Conservation (phyloP, 495 filamentous ascomycete genomes). For the Penicillium antarcticum region DNA sequence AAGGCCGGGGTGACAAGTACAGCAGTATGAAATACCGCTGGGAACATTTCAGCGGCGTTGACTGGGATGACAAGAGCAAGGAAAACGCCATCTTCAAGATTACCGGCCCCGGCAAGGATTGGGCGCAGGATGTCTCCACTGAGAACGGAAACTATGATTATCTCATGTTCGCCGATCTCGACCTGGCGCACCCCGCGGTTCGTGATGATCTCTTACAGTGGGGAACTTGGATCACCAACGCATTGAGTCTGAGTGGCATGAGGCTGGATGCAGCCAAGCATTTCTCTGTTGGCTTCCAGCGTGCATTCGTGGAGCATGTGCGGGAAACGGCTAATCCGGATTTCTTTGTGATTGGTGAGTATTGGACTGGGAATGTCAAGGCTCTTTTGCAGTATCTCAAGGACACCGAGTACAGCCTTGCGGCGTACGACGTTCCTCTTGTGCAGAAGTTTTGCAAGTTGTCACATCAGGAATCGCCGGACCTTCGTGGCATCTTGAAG, state of each 20-base stretch:
- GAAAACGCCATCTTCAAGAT: slow-evolving; percentile 68
- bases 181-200: slow-evolving; percentile 65
- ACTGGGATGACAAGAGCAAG: slow-evolving; percentile 58
- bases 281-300: slow-evolving; percentile 62
- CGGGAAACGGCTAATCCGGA: slow-evolving; percentile 44
- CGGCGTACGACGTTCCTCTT: slow-evolving; percentile 66
- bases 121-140: slow-evolving; percentile 61
- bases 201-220: slow-evolving; percentile 60
- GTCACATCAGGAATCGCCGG: slow-evolving; percentile 47
- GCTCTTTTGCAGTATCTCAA: slow-evolving; percentile 57
- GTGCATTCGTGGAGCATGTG: slow-evolving; percentile 54
- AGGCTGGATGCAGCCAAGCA: slow-evolving; percentile 76
- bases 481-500: slow-evolving; percentile 61
- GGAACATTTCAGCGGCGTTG: slow-evolving; percentile 69
- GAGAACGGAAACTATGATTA: slow-evolving; percentile 75
- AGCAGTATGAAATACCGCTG: slow-evolving; percentile 63
- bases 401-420: slow-evolving; percentile 53
- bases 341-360: slow-evolving; percentile 72
- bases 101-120: slow-evolving; percentile 58
- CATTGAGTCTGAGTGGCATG: slow-evolving; percentile 61
- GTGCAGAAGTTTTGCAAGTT: slow-evolving; percentile 60
- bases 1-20: slow-evolving; percentile 56
- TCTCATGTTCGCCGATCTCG: slow-evolving; percentile 65
- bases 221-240: slow-evolving; percentile 61
- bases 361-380: slow-evolving; percentile 60